Evolutionary conservation across 441 rosid genomes (phyloP).

Genomic region (Bruguiera hainesii): DNA sequence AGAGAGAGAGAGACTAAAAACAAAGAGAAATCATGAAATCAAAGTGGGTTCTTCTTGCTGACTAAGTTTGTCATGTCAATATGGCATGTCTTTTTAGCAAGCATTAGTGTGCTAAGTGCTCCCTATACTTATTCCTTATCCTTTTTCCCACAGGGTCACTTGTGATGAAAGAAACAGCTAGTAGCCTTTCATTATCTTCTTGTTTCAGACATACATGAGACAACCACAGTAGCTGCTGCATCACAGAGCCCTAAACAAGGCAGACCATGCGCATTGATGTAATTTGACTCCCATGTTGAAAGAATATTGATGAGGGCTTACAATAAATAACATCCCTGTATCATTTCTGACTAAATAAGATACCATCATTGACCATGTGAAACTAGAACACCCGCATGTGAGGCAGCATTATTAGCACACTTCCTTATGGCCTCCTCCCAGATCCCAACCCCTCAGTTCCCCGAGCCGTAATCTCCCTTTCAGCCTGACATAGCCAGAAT

Average conservation of each 20-base stretch:
- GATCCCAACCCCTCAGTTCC: slow-evolving; percentile 26
- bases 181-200: not conserved
- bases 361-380: slow-evolving; percentile 34
- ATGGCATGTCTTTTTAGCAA: slow-evolving; percentile 7
- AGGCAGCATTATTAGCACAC: slow-evolving; percentile 25
- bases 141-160: slow-evolving; percentile 10
- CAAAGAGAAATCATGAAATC: not conserved
- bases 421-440: slow-evolving; percentile 18
- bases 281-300: slow-evolving; percentile 5
- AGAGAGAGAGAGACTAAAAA: not conserved
- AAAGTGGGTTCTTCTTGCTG: slow-evolving; percentile 13
- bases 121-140: not conserved
- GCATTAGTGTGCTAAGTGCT: slow-evolving; percentile 14
- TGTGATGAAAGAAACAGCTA: slow-evolving; percentile 9
- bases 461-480: slow-evolving; percentile 10
- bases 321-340: slow-evolving; percentile 14
- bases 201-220: not conserved
- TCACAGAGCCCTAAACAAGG: slow-evolving; percentile 14
- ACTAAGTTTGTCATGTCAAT: slow-evolving; percentile 18
- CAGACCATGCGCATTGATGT: slow-evolving; percentile 30
- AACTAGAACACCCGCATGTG: slow-evolving; percentile 24
- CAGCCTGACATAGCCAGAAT: not conserved
- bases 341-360: slow-evolving; percentile 31
- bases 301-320: slow-evolving; percentile 35
- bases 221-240: not conserved